Evolutionary conservation across 805 yeast species (phyloP).

Genomic region (Kluyveromyces aestuarii): DNA sequence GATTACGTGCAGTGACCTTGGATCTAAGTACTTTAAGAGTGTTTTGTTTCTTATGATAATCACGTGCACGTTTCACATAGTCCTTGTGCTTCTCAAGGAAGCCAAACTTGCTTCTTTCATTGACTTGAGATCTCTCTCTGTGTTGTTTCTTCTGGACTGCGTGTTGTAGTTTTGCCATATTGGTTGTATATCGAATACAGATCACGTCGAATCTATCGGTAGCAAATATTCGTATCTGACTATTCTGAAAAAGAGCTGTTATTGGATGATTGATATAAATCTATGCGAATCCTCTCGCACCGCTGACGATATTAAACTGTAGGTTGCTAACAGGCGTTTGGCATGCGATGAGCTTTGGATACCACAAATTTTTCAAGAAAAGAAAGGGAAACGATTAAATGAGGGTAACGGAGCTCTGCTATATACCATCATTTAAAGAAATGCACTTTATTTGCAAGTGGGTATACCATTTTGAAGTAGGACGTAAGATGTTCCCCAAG

Average conservation of each 20-base stretch:
- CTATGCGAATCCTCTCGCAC: too few species aligned
- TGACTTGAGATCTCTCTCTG: conserved; percentile 84
- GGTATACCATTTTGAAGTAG: too few species aligned
- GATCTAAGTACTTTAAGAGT: conserved; percentile 59
- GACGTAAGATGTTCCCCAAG: too few species aligned
- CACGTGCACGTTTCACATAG: conserved; percentile 61
- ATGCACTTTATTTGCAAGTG: too few species aligned
- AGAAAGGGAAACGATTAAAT: background rate
- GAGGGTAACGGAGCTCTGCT: background rate
- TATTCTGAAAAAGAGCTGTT: background rate
- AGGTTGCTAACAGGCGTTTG: background rate
- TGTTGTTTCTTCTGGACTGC: conserved; percentile 95
- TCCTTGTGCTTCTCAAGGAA: conserved; percentile 89
- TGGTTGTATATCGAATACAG: background rate
- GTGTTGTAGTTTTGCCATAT: conserved; percentile 75
- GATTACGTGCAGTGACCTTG: conserved; percentile 70
- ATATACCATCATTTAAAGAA: background rate
- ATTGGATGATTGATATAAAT: too few species aligned
- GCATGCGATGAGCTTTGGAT: conserved; percentile 3
- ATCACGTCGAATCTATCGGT: background rate
- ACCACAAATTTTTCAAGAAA: background rate
- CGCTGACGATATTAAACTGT: background rate
- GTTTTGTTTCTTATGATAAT: conserved; percentile 50
- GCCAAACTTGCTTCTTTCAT: conserved; percentile 65
- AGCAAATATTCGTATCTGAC: background rate